phyloP scores from a whole-genome alignment of 139 green algal species.

The Haematococcus sp. region DNA sequence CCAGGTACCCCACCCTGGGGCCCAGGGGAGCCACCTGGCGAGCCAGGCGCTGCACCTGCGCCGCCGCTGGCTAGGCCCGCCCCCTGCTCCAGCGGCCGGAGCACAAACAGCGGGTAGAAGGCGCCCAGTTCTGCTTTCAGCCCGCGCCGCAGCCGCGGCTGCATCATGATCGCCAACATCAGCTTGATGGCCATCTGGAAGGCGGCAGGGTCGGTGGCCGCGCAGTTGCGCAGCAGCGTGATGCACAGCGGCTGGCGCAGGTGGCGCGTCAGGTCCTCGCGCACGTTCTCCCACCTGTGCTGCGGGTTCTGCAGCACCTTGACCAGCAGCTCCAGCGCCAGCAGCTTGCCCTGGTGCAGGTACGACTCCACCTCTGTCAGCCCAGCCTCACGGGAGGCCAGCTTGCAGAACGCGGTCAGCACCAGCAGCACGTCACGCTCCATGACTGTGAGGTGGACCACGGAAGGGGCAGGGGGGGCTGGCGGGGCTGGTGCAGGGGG shows the following conservation, averaged over 20 bases:
- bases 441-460: constrained; percentile 14
- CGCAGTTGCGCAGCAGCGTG: constrained; percentile 79
- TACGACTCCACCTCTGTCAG: constrained; percentile 60
- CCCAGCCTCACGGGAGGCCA: constrained; percentile 56
- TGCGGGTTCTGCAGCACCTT: constrained; percentile 64
- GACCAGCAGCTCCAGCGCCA: constrained; percentile 93
- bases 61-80: not conserved
- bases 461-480: not conserved
- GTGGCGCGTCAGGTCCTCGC: constrained; percentile 66
- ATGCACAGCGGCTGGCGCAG: constrained; percentile 82
- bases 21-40: no score
- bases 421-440: constrained; percentile 80
- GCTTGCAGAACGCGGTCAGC: constrained; percentile 86
- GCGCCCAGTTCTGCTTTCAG: constrained; percentile 85
- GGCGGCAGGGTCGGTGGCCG: constrained; percentile 34
- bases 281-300: constrained; percentile 66
- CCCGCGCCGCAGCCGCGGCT: constrained; percentile 47
- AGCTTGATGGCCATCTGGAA: constrained; percentile 55
- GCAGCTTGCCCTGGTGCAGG: constrained; percentile 78
- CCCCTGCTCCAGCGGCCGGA: constrained; percentile 75
- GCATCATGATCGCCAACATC: constrained; percentile 47
- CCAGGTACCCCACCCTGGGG: not conserved
- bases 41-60: not conserved
- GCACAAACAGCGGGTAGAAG: constrained; percentile 85
- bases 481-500: not conserved